Percentiles rank a stretch among this genome's conserved stretches.
Conservation (phyloP, 176 grass and related monocot genomes). For the Panicum miliaceum region DNA sequence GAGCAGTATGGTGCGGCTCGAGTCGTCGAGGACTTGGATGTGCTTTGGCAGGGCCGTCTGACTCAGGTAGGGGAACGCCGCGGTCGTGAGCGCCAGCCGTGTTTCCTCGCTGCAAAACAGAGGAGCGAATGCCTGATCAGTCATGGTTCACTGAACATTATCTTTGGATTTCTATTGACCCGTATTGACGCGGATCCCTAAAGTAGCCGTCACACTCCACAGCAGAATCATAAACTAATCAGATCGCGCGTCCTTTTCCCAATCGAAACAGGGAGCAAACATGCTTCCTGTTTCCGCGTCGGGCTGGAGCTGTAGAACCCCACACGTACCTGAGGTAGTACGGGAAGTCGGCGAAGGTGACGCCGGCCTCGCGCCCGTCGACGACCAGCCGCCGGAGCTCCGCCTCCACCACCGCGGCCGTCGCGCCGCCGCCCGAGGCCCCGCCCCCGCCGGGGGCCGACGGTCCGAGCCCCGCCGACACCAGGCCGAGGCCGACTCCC, state of each 20-base stretch:
- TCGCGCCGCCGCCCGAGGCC: neutral
- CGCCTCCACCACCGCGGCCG: conserved; percentile 25
- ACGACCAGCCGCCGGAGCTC: conserved; percentile 64
- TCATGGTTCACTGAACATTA: conserved; percentile 25
- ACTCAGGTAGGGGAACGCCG: conserved; percentile 68
- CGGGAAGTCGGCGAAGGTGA: conserved; percentile 77
- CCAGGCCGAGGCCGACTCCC: conserved; percentile 41
- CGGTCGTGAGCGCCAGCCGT: conserved; percentile 62
- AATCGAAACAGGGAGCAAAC: neutral
- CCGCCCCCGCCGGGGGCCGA: neutral
- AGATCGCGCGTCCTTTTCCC: neutral
- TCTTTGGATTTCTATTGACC: neutral
- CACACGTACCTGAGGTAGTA: conserved; percentile 67
- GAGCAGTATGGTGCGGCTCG: conserved; percentile 84
- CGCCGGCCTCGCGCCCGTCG: conserved; percentile 50
- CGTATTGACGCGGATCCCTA: neutral
- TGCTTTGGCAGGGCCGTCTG: conserved; percentile 58
- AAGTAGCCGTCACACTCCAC: neutral
- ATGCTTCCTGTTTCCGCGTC: neutral
- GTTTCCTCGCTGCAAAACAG: conserved; percentile 63
- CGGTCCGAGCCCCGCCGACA: conserved; percentile 12
- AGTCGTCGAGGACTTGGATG: conserved; percentile 56
- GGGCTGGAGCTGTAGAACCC: neutral
- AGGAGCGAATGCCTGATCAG: conserved; percentile 31
- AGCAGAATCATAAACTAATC: conserved; percentile 14